Evolutionary conservation across 306 rosid genomes (phyloP).

Genomic region (Rubus idaeus): DNA sequence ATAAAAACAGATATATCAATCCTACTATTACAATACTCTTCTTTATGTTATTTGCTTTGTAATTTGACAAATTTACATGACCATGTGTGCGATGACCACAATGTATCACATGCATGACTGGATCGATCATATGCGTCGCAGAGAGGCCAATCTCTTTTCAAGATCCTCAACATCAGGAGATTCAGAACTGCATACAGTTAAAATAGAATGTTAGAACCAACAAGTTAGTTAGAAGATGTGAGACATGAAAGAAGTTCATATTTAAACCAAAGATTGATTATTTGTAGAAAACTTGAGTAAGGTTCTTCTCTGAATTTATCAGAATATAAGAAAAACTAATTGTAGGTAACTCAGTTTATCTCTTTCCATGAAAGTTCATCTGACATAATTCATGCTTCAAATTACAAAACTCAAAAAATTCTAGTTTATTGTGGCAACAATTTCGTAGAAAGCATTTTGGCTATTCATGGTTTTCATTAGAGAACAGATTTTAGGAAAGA

Average conservation of each 20-base stretch:
- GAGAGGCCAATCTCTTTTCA: conserved; percentile 92
- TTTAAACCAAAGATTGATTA: background rate
- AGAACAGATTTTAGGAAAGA: background rate
- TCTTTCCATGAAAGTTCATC: background rate
- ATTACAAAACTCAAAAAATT: background rate
- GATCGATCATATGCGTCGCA: conserved; percentile 56
- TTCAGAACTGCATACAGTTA: conserved; percentile 47
- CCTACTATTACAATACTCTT: conserved; percentile 5
- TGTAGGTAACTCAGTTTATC: background rate
- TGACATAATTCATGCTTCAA: background rate
- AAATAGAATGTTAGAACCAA: background rate
- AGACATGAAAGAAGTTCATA: background rate
- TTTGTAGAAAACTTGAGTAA: background rate
- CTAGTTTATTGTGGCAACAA: background rate
- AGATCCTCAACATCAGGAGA: conserved; percentile 81
- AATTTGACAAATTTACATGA: conserved; percentile 17
- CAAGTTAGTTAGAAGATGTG: background rate
- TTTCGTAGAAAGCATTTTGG: background rate
- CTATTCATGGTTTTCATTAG: background rate
- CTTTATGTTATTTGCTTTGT: conserved; percentile 10
- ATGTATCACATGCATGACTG: background rate
- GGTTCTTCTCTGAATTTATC: background rate
- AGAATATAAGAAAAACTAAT: background rate
- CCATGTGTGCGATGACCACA: background rate
- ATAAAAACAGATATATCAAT: background rate